Percentiles rank a stretch among this genome's conserved stretches.
phyloP scores from a whole-genome alignment of 371 early-diverging fungal genomes.

The Mycotypha africana region DNA sequence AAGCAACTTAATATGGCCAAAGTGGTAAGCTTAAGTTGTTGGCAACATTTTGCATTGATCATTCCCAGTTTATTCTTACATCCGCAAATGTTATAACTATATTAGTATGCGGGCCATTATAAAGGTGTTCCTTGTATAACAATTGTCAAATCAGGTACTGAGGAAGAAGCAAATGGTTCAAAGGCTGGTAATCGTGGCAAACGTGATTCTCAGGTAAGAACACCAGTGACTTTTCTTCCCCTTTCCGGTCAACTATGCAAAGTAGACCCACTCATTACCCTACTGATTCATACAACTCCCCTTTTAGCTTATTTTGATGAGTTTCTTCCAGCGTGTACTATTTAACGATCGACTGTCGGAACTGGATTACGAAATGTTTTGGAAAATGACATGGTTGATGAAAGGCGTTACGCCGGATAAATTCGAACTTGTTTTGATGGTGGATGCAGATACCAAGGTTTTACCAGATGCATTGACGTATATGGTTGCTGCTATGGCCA shows the following conservation, averaged over 20 bases:
- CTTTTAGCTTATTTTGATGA: slow-evolving; percentile 77
- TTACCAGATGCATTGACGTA: slow-evolving; percentile 68
- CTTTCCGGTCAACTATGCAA: no score
- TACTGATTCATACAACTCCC: no score
- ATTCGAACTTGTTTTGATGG: slow-evolving; percentile 93
- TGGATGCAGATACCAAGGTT: slow-evolving; percentile 95
- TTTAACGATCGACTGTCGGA: slow-evolving; percentile 94
- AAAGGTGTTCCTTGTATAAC: slow-evolving; percentile 81
- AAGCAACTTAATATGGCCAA: slow-evolving; percentile 93
- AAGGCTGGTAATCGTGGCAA: slow-evolving; percentile 97
- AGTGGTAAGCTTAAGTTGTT: no score
- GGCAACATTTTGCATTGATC: background rate
- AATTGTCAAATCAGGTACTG: slow-evolving; percentile 90
- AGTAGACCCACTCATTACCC: no score
- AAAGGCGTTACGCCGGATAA: slow-evolving; percentile 81
- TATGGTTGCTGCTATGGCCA: slow-evolving; percentile 80
- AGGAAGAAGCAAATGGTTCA: slow-evolving; percentile 59
- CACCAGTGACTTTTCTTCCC: no score
- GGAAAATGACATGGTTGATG: slow-evolving; percentile 78
- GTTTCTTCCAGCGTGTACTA: slow-evolving; percentile 88
- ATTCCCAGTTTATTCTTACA: background rate
- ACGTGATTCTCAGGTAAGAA: slow-evolving; percentile 89
- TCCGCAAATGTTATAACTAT: no score
- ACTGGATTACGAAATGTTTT: slow-evolving; percentile 94
- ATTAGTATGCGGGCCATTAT: slow-evolving; percentile 84